A percentile compares a stretch with the other conserved stretches of the same genome.
Evolutionary conservation across 495 filamentous ascomycete species (phyloP).

Genomic region (Podospora tetraspora): DNA sequence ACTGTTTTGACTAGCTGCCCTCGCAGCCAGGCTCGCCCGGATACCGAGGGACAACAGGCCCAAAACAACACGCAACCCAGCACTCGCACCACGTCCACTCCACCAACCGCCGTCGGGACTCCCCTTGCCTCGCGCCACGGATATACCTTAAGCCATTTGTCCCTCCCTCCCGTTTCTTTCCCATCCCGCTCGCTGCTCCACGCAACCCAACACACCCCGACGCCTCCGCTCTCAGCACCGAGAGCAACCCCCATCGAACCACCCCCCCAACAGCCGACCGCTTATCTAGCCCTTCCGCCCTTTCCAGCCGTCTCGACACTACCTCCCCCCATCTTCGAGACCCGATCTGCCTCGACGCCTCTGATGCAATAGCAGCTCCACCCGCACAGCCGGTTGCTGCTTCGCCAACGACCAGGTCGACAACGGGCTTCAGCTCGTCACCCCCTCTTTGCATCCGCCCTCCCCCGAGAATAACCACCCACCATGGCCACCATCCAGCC

Average conservation of each 20-base stretch:
- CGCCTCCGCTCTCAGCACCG: neutral
- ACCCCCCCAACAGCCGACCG: slow-evolving; percentile 8
- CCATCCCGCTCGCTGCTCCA: slow-evolving; percentile 8
- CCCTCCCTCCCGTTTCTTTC: neutral
- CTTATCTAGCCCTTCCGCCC: slow-evolving; percentile 16
- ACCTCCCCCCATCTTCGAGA: slow-evolving; percentile 5
- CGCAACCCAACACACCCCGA: neutral
- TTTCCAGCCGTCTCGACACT: slow-evolving; percentile 23
- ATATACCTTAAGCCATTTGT: slow-evolving; percentile 10
- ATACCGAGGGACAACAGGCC: slow-evolving; percentile 12
- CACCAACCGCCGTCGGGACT: slow-evolving; percentile 1
- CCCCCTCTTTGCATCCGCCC: neutral
- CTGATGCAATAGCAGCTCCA: slow-evolving; percentile 37
- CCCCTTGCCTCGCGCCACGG: slow-evolving; percentile 9
- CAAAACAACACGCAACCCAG: slow-evolving; percentile 14
- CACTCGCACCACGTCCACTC: slow-evolving; percentile 5
- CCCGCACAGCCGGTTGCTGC: slow-evolving; percentile 27
- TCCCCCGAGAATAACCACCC: slow-evolving; percentile 13
- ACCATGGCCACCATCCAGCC: slow-evolving; percentile 64
- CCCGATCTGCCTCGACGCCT: slow-evolving; percentile 17
- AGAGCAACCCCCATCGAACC: neutral
- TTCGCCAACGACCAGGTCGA: slow-evolving; percentile 18
- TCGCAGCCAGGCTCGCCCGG: slow-evolving; percentile 5
- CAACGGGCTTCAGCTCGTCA: slow-evolving; percentile 9
- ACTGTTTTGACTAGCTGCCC: slow-evolving; percentile 4